Percentiles rank a stretch among this genome's conserved stretches.
These are phyloP conservation scores for Scleromitrula shiraiana DNA, from an alignment of 2,329 filamentous ascomycete species.

Conservation along the genomic window DNA sequence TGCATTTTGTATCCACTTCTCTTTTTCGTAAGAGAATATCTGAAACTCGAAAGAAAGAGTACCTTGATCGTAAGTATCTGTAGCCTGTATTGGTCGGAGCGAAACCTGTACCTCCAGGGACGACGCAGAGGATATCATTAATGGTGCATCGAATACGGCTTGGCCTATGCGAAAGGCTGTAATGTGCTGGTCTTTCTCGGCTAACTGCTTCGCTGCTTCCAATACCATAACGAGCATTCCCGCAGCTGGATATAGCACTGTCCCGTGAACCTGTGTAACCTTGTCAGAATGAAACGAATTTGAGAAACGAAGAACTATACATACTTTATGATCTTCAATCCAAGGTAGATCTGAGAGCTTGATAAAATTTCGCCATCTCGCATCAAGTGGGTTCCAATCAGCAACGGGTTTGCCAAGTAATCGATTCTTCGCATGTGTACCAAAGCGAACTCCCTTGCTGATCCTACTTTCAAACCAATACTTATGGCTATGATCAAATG, in stretches of 20 bases:
- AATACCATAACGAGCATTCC: constrained; percentile 29
- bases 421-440: constrained; percentile 35
- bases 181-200: constrained; percentile 1
- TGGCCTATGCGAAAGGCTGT: constrained; percentile 27
- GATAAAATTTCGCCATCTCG: constrained; percentile 28
- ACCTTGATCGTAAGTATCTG: neutral
- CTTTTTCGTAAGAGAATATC: neutral
- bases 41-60: neutral
- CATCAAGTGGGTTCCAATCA: constrained; percentile 17
- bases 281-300: neutral
- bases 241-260: constrained; percentile 26
- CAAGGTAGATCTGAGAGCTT: constrained; percentile 23
- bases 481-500: constrained; percentile 42
- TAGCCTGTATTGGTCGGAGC: neutral
- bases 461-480: constrained; percentile 47
- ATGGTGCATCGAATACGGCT: constrained; percentile 36
- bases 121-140: constrained; percentile 33
- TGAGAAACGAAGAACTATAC: neutral
- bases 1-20: neutral
- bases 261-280: neutral
- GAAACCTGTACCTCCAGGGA: constrained; percentile 19
- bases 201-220: constrained; percentile 21
- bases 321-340: constrained; percentile 11
- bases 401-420: constrained; percentile 23
- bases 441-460: constrained; percentile 37